Evolutionary conservation across 805 yeast species (phyloP), one percentile per base, ranked within the genome.

Genomic region (Candida ovalis): DNA sequence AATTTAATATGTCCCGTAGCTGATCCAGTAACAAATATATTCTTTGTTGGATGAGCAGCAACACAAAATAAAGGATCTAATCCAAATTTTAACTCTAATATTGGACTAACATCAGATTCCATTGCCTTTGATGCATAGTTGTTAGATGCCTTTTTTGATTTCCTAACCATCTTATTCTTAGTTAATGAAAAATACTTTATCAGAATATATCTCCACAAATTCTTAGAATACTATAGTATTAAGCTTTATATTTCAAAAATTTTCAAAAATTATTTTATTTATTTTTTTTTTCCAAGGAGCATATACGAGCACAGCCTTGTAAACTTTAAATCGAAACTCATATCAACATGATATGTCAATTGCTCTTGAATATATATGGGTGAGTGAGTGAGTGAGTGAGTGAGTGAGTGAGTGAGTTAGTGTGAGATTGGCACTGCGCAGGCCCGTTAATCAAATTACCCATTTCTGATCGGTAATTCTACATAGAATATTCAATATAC

Each of bases 1-100:
- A 89, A 75, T 52, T 72, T 77, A 0, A 90, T 77, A 58, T 82
- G 82, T 2, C 98, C 98, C 1, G 88, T 80, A 0, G 88, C 94
- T n/a, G 86, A 70, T 0, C 97, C 97, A 10, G 83, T 70, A 0
- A 81, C 76, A 13, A 88, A 59, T 3, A 84, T 64, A 4, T 86
- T 86, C 54, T 74, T 67, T 9, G 80, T 68, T 0, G 97, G 97
- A 61, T 91, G 96, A 22, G 89, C 82, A 10, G 86, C 86, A 17
- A 82, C 60, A 1, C 91, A 69, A 62, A 91, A 90, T n/a, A 91
- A 63, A 2, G 91, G 89, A 42, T 84, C 88, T 8, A 54, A 45
- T 0, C 70, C 65, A 51, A 70, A 77, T 32, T 68, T 64, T 32
- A 79, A 54, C 41, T 79, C 81, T 10, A 77, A 48, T 6, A 78